Evolutionary conservation across 306 rosid genomes (phyloP), one percentile per base, ranked within the genome.

Genomic region (Pterocarpus macrocarpus): DNA sequence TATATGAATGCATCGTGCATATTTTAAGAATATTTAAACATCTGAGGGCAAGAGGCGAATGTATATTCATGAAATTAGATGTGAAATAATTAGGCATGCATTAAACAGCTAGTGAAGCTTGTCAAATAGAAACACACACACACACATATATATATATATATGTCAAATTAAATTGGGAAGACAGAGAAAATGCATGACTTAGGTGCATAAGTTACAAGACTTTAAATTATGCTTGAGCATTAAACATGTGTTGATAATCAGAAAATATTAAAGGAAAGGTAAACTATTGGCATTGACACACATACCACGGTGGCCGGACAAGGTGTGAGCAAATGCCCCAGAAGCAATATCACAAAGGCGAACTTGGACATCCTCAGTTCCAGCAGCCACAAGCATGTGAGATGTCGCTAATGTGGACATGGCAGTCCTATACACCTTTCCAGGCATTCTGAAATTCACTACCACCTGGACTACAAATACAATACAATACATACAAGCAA

Each of bases 261-360:
- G 76, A 52, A 55, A 36, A 72, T 7, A 55, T 55, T 16, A 5
- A 55, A 11, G 28, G 28, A 22, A 22, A 22, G 28, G 28, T 22
- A 22, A 49, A 73, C 12, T 8, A 63, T 13, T 2, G 56, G 47
- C 9, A 43, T 43, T 43, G 47, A 43, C 9, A 38, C 88, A 84
- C 89, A 86, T 85, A 95, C 98, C 98, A 13, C 97, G 97, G 62
- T 95, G 99, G 68, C 98, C 99, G 28, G 99, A 95, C 73, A 93
- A 79, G 16, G 97, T 95, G 80, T 95, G 97, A 90, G 96, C 81
- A 82, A 91, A 91, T 35, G 97, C 97, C 45, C 99, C 99, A 0
- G 99, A 90, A 78, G 97, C 82, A 80, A 95, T 90, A 89, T 95
- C 98, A 82, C 99, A 95, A 50, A 95, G 98, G 70, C 98, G 97